Conservation (phyloP, 768 basidiomycete species). For the Hericium alpestre region DNA sequence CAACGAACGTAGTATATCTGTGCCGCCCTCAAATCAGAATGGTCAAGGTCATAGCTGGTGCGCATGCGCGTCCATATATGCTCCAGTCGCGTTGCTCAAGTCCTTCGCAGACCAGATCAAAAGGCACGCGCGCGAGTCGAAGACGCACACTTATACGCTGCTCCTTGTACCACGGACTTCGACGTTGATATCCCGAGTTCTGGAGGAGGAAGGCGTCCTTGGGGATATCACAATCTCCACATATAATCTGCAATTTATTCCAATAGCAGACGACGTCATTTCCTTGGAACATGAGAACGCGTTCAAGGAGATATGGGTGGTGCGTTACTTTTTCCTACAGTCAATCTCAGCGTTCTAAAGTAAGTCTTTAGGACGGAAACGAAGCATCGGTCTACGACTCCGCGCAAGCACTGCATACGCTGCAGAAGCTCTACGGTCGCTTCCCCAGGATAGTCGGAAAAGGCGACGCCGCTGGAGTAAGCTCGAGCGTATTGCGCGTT, state of each 20-base stretch:
- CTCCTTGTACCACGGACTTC: conserved; percentile 84
- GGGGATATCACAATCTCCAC: conserved; percentile 85
- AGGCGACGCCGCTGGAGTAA: conserved; percentile 75
- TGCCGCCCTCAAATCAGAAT: conserved; percentile 79
- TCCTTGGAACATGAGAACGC: conserved; percentile 81
- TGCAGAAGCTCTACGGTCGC: conserved; percentile 76
- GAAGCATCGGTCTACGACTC: conserved; percentile 85
- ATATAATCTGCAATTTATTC: conserved; percentile 90
- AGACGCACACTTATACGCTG: conserved; percentile 76
- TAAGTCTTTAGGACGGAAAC: conserved; percentile 67
- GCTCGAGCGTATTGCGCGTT: conserved; percentile 7
- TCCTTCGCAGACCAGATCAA: conserved; percentile 76
- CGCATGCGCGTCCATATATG: conserved; percentile 20
- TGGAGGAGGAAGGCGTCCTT: conserved; percentile 95
- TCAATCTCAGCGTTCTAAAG: conserved; percentile 3
- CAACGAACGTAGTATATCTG: conserved; percentile 86
- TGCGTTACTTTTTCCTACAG: conserved; percentile 28
- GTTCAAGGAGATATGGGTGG: conserved; percentile 87
- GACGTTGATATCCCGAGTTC: conserved; percentile 69
- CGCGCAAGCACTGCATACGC: conserved; percentile 69
- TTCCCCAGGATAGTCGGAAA: conserved; percentile 92
- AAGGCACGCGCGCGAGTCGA: conserved; percentile 55
- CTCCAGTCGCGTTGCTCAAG: not conserved
- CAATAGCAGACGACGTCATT: conserved; percentile 84
- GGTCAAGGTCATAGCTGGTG: conserved; percentile 87